Evolutionary conservation across 2,329 filamentous ascomycete genomes (phyloP).

Genomic region (Diaporthe sp.): DNA sequence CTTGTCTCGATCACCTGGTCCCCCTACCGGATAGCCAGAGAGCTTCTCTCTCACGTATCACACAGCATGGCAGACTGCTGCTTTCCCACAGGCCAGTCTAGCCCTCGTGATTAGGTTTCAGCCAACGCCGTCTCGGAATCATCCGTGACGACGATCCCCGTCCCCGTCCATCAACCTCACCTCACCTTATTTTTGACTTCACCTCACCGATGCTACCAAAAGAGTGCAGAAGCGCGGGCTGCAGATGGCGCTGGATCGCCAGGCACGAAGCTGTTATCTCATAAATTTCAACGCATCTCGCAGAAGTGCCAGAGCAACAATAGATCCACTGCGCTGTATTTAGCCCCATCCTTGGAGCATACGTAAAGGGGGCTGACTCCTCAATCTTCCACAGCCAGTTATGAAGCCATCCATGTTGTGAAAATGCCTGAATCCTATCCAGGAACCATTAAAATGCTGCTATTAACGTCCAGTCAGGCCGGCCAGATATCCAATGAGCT

Average conservation of each 20-base stretch:
- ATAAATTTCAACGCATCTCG: not conserved
- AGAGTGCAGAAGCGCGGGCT: not conserved
- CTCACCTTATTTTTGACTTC: not conserved
- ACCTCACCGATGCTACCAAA: not conserved
- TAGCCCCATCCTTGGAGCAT: not conserved
- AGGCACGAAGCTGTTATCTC: not conserved
- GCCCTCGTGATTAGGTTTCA: slow-evolving; percentile 25
- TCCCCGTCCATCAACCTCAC: slow-evolving; percentile 9
- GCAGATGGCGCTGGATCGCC: not conserved
- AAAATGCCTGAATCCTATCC: slow-evolving; percentile 17
- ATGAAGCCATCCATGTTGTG: slow-evolving; percentile 12
- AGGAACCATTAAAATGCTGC: slow-evolving; percentile 8
- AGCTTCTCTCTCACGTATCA: not conserved
- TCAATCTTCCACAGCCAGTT: slow-evolving; percentile 7
- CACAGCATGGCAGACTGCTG: not conserved
- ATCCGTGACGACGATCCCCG: slow-evolving; percentile 24
- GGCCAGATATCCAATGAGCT: slow-evolving; percentile 7
- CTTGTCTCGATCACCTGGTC: slow-evolving; percentile 10
- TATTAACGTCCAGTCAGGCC: slow-evolving; percentile 3
- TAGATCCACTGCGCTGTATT: slow-evolving; percentile 4
- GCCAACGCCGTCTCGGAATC: slow-evolving; percentile 12
- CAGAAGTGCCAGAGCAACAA: not conserved
- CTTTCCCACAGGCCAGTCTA: not conserved
- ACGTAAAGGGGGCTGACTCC: slow-evolving; percentile 19
- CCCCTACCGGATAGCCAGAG: too few relatives aligned